Percentiles rank a stretch among this genome's conserved stretches.
These are phyloP conservation scores for Carex sylvatica DNA, from an alignment of 202 grass and related monocot species.

Conservation along the genomic window DNA sequence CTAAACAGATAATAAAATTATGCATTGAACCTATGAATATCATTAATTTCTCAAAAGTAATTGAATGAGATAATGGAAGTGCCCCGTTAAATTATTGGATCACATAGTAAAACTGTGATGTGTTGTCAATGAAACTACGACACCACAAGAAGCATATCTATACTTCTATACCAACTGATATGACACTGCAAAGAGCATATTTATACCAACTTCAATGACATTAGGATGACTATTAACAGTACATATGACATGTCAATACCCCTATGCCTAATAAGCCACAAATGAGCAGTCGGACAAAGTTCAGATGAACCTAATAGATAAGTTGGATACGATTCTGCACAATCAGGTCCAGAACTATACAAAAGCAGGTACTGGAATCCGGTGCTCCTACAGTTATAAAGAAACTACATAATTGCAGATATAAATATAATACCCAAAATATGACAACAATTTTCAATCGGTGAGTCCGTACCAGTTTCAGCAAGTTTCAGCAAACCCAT, in stretches of 20 bases:
- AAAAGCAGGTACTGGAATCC: not conserved
- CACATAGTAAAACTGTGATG: not conserved
- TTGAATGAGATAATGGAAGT: not conserved
- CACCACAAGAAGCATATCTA: not conserved
- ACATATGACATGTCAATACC: no score
- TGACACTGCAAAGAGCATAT: not conserved
- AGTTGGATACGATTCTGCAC: not conserved
- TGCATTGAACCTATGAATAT: not conserved
- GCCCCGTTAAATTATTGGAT: not conserved
- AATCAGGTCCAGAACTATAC: not conserved
- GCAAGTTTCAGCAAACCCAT: no score
- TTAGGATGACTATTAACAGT: not conserved
- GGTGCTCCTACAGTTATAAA: not conserved
- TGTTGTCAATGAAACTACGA: not conserved
- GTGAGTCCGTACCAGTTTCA: no score
- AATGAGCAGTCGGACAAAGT: not conserved
- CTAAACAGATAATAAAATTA: constrained; percentile 35
- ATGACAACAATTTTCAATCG: constrained; percentile 53
- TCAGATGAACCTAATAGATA: not conserved
- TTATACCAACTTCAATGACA: not conserved
- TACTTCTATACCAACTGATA: not conserved
- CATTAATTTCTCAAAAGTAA: not conserved
- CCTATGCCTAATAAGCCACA: not conserved
- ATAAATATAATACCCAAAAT: constrained; percentile 50
- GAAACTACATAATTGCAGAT: not conserved